These are phyloP conservation scores for Kluyveromyces siamensis DNA, from an alignment of 805 yeast genomes.

Conservation along the genomic window DNA sequence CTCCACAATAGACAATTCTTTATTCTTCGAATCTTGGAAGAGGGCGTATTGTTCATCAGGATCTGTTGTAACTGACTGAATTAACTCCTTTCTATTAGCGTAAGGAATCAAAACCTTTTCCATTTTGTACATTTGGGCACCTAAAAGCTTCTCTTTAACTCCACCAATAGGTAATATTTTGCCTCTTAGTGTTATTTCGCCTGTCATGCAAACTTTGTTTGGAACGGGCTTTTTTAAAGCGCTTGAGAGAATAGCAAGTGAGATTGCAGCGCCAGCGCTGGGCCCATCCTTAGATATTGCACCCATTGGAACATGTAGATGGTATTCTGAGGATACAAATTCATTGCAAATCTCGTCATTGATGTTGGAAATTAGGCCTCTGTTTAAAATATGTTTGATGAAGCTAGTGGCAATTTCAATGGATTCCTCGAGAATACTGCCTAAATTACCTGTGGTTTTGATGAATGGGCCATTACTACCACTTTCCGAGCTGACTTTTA, in stretches of 20 bases:
- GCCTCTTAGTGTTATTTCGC: constrained; percentile 75
- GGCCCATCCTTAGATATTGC: constrained; percentile 53
- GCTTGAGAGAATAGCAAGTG: constrained; percentile 69
- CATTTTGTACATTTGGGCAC: constrained; percentile 67
- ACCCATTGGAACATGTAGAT: constrained; percentile 64
- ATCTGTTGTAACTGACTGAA: constrained; percentile 42
- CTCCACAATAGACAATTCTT: constrained; percentile 23
- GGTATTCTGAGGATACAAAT: constrained; percentile 50
- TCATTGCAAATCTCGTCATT: constrained; percentile 32
- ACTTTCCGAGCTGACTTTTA: constrained; percentile 44
- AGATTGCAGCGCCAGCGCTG: constrained; percentile 56
- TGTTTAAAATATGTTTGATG: constrained; percentile 47
- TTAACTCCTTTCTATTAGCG: constrained; percentile 59
- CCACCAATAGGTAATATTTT: constrained; percentile 79
- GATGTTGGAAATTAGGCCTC: constrained; percentile 26
- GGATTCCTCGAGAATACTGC: constrained; percentile 72
- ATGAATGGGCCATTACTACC: constrained; percentile 34
- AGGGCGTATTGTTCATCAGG: constrained; percentile 2
- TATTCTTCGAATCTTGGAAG: background rate
- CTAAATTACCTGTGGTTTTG: constrained; percentile 72
- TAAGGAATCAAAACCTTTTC: constrained; percentile 60
- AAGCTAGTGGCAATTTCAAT: constrained; percentile 71
- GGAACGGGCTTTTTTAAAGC: constrained; percentile 49
- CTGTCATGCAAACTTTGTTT: constrained; percentile 67
- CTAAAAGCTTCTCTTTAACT: constrained; percentile 63